Evolutionary conservation across 2,329 filamentous ascomycete species (phyloP), one percentile per base, ranked within the genome.

Genomic region (Arachnomyces sp.): DNA sequence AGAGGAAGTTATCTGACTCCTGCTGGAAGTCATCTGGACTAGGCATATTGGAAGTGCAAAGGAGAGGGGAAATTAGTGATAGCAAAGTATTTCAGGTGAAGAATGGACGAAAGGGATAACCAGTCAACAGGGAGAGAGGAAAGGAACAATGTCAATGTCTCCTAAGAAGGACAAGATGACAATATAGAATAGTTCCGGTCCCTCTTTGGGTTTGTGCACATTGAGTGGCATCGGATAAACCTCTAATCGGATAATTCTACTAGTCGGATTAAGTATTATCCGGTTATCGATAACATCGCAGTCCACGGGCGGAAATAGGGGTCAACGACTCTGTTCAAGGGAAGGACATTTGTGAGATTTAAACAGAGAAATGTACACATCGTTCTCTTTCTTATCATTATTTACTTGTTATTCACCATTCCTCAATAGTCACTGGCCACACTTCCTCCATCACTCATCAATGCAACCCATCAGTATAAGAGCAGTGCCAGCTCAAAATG

Each of bases 1-100:
- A 51, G 45, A 77, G 49, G 51, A 82, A 82, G 7, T 57, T 58
- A 42, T 65, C 61, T 31, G 70, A 74, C 51, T 64, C 63, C 45
- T 56, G 51, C 48, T 70, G 57, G 48, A 71, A 73, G 44, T 58
- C 53, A 44, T 60, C 49, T 37, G 53, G 42, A 39, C 59, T 55
- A 30, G 50, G 7, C n/a, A 12, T 40, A n/a, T 12, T 15, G 34
- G 33, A 42, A 28, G 11, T 9, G n/a, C 12, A n/a, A 11, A 25
- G 42, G 44, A 38, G 39, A 46, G 42, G 43, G 28, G 31, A 33
- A 41, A 44, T n/a, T n/a, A 35, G 20, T 33, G 33, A 33, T 31
- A 46, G 42, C 30, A 42, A 43, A 48, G 46, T 14, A 41, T 43
- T 37, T 43, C 38, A 34, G 9, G 34, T 30, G 43, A 35, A 40